phyloP scores from a whole-genome alignment of 2,329 filamentous ascomycete species.

The Penicillium thymicola region DNA sequence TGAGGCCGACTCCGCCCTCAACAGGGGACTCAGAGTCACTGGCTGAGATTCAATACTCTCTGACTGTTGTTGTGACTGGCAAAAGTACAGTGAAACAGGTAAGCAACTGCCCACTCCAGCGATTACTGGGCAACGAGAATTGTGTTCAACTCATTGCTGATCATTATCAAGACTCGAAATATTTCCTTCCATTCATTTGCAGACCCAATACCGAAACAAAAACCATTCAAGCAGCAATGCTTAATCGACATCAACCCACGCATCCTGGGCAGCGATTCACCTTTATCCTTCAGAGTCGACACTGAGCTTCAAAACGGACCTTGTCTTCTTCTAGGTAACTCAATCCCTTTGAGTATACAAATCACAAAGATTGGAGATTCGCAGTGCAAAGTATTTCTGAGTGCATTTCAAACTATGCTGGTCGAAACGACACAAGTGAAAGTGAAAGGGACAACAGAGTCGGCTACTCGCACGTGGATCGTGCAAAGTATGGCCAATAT shows the following conservation, averaged over 20 bases:
- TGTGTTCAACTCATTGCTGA: background rate
- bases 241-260: background rate
- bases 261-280: background rate
- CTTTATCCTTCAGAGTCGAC: constrained; percentile 1
- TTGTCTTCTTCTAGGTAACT: constrained; percentile 7
- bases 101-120: background rate
- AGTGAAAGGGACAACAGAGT: constrained; percentile 3
- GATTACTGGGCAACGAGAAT: background rate
- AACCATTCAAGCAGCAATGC: background rate
- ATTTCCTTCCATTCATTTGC: background rate
- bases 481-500: constrained; percentile 20
- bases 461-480: constrained; percentile 6
- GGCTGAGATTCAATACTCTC: background rate
- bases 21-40: background rate
- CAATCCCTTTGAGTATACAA: constrained; percentile 14
- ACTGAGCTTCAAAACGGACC: constrained; percentile 14
- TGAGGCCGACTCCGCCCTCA: background rate
- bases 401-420: constrained; percentile 21
- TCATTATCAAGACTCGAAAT: background rate
- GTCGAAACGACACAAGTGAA: constrained; percentile 18
- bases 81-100: background rate
- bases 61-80: background rate
- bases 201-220: background rate
- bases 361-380: constrained; percentile 3
- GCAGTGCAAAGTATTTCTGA: constrained; percentile 1